phyloP scores from a whole-genome alignment of 176 grass and related monocot genomes.

The Guadua angustifolia region DNA sequence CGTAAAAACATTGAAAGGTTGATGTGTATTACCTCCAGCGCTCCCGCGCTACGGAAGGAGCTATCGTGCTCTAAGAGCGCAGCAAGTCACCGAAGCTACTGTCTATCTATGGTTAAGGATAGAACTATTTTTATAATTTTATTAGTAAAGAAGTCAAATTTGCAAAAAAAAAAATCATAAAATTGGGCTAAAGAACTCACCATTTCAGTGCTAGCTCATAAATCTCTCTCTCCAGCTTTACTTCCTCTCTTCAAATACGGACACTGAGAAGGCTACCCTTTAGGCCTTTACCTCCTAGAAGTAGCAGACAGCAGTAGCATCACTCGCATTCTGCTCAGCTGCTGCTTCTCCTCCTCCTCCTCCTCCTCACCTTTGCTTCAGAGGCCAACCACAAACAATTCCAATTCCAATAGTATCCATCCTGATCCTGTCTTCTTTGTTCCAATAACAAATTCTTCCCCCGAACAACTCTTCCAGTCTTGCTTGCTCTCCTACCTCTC shows the following conservation, averaged over 20 bases:
- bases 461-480: background rate
- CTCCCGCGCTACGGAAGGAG: too few species aligned
- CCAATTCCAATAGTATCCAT: background rate
- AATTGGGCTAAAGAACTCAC: too few species aligned
- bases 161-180: too few species aligned
- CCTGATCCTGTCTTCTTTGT: conserved; percentile 6
- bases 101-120: too few species aligned
- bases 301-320: conserved; percentile 44
- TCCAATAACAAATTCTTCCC: background rate
- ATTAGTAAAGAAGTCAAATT: too few species aligned
- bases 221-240: conserved; percentile 14
- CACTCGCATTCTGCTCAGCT: conserved; percentile 29
- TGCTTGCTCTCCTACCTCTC: background rate
- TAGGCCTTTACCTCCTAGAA: conserved; percentile 48
- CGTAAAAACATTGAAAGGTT: too few species aligned
- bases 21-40: too few species aligned
- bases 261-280: background rate
- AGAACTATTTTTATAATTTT: too few species aligned
- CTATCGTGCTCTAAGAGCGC: too few species aligned
- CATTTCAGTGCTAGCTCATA: background rate
- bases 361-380: conserved; percentile 37
- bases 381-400: conserved; percentile 40
- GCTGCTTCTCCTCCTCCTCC: background rate
- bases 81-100: too few species aligned
- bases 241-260: conserved; percentile 5